Base-by-base conservation (phyloP, 1,139 yeast species). In the Hyphopichia khmerensis region DNA sequence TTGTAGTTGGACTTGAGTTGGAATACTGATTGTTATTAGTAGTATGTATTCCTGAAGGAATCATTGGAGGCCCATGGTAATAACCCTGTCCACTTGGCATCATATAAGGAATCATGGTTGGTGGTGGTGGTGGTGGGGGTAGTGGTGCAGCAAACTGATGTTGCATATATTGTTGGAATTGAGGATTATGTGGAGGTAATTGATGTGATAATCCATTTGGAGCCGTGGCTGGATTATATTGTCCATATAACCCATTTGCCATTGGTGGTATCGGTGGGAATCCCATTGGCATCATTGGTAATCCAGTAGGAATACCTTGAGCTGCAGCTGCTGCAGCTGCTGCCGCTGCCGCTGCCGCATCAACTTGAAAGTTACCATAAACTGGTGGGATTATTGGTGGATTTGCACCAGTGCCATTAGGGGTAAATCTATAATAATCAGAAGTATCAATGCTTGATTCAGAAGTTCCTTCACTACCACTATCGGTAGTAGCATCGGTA, bases 211-310 rank as follows among this genome's bases (percentile, higher is more conserved):
- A 4, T 9, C 17, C 17, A 16, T n/a, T n/a, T n/a, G 34, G 19
- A 33, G 36, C 17, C 24, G 8, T 8, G 40, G 33, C 32, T 42
- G 26, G 36, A 21, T 21, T 33, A n/a, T n/a, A 19, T n/a, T 33
- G 35, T 10, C 36, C 36, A 18, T 33, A 33, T 19, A 27, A 17
- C 13, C 27, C 36, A n/a, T n/a, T 16, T 7, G 29, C n/a, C 11
- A 26, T 26, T 5, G 17, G 41, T 32, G 38, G 36, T 23, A 35
- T 38, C 17, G 42, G 39, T 19, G 40, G 43, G 23, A 33, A 38
- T 14, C 41, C 44, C 43, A 43, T 39, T n/a, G 46, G 41, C 16
- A 35, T 30, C 26, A 32, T 32, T 26, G 29, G 29, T 9, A 26
- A 9, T 26, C 29, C 29, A 4, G 17, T 13, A 7, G 29, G 29